Evolutionary conservation across 1,284 basidiomycete species (phyloP), one percentile per base, ranked within the genome.

Genomic region (Apiotrichum porosum): DNA sequence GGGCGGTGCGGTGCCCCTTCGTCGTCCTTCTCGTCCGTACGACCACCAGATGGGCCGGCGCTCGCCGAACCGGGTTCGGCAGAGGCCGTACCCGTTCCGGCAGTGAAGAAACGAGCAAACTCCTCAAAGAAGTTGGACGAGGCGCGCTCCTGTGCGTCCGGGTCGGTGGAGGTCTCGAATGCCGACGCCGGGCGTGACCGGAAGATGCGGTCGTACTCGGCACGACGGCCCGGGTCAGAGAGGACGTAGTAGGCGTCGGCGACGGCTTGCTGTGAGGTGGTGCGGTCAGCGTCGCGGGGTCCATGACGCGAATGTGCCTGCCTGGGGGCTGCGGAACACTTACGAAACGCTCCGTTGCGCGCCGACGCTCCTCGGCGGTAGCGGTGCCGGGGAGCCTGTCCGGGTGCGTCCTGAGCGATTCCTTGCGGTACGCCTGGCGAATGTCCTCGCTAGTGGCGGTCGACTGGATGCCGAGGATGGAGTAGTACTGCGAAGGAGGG

Each of bases 231-330:
- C 2, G 82, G 72, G 72, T 97, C 89, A 1, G 88, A 93, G 22
- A 97, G 81, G 9, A 95, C 88, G 69, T 92, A 97, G 76, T 97
- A 97, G 10, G 93, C 93, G 74, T 97, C 92, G 42, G 93, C 90
- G 52, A 97, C 84, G 13, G 84, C 83, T 86, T 89, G 65, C 36
- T 71, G 41, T 4, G 15, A 8, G 15, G 19, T 32, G n/a, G n/a
- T n/a, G n/a, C n/a, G n/a, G n/a, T n/a, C n/a, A n/a, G n/a, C n/a
- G n/a, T n/a, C n/a, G n/a, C n/a, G n/a, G n/a, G n/a, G n/a, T n/a
- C n/a, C n/a, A n/a, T n/a, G n/a, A n/a, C n/a, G n/a, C n/a, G n/a
- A n/a, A n/a, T n/a, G n/a, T n/a, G n/a, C n/a, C n/a, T n/a, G n/a
- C n/a, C n/a, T n/a, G n/a, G n/a, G n/a, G n/a, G n/a, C n/a, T n/a